Conservation (phyloP, 228 moss, liverwort and hornwort genomes). For the Sphagnum magellanicum region DNA sequence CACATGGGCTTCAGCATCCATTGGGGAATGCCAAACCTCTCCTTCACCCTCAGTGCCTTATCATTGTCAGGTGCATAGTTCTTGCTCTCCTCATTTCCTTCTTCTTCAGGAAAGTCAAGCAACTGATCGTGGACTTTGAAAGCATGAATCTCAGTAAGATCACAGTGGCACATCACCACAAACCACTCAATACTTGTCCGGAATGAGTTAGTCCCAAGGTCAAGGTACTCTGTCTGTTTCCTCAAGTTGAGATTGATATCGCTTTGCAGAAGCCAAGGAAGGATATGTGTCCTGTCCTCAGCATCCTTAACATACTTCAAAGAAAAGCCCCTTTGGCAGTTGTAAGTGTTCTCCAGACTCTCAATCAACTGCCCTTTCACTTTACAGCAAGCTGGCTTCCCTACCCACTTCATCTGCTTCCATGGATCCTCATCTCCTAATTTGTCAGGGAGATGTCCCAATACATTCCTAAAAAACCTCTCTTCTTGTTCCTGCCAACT, state of each 20-base stretch:
- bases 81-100: constrained; percentile 45
- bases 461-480: no score
- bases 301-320: constrained; percentile 36
- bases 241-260: constrained; percentile 52
- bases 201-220: constrained; percentile 63
- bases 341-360: constrained; percentile 44
- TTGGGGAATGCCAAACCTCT: constrained; percentile 31
- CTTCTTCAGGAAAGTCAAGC: constrained; percentile 20
- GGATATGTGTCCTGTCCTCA: constrained; percentile 57
- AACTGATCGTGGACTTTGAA: constrained; percentile 33
- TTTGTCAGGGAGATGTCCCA: no score
- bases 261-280: constrained; percentile 54
- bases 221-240: constrained; percentile 45
- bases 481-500: no score
- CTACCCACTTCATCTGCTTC: constrained; percentile 80
- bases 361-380: constrained; percentile 80
- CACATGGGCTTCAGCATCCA: constrained; percentile 74
- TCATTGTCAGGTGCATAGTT: constrained; percentile 29
- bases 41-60: constrained; percentile 19
- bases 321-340: constrained; percentile 60
- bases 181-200: constrained; percentile 56
- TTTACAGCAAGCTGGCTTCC: constrained; percentile 53
- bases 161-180: constrained; percentile 33
- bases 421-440: constrained; percentile 34
- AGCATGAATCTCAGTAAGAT: constrained; percentile 64